Evolutionary conservation across 192 early-diverging fungal genomes (phyloP).

Genomic region (Glomus cerebriforme): DNA sequence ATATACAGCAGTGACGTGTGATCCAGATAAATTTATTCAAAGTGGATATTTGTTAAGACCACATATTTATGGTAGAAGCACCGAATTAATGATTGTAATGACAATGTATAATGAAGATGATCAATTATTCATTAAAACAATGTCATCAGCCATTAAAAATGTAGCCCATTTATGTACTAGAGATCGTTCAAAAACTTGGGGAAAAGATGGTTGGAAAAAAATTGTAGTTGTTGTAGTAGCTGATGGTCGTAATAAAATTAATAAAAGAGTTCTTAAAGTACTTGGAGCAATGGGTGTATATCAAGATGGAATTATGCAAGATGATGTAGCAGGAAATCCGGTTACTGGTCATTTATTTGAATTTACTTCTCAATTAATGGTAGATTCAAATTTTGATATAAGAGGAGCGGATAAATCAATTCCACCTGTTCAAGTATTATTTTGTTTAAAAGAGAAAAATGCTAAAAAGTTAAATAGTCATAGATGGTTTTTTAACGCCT

Average conservation of each 20-base stretch:
- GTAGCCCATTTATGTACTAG: conserved; percentile 86
- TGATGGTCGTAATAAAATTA: conserved; percentile 82
- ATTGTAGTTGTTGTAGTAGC: conserved; percentile 89
- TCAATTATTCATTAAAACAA: conserved; percentile 84
- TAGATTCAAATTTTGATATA: conserved; percentile 68
- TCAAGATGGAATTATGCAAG: conserved; percentile 70
- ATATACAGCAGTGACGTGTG: conserved; percentile 74
- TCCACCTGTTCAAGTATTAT: conserved; percentile 87
- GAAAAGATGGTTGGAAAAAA: conserved; percentile 85
- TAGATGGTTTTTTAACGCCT: conserved; percentile 97
- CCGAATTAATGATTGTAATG: conserved; percentile 90
- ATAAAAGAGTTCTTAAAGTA: conserved; percentile 71
- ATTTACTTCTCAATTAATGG: conserved; percentile 79
- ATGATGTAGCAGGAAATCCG: conserved; percentile 67
- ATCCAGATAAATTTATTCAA: conserved; percentile 60
- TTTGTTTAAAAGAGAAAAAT: conserved; percentile 94
- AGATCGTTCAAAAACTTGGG: conserved; percentile 73
- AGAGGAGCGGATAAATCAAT: conserved; percentile 66
- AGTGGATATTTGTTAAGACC: conserved; percentile 68
- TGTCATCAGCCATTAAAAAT: conserved; percentile 87
- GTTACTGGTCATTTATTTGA: conserved; percentile 88
- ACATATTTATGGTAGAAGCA: conserved; percentile 68
- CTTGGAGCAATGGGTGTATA: conserved; percentile 84
- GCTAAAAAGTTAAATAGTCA: conserved; percentile 95
- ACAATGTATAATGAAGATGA: conserved; percentile 96